Evolutionary conservation across 2,329 filamentous ascomycete species (phyloP), one percentile per base, ranked within the genome.

Genomic region (Aspergillus fijiensis): DNA sequence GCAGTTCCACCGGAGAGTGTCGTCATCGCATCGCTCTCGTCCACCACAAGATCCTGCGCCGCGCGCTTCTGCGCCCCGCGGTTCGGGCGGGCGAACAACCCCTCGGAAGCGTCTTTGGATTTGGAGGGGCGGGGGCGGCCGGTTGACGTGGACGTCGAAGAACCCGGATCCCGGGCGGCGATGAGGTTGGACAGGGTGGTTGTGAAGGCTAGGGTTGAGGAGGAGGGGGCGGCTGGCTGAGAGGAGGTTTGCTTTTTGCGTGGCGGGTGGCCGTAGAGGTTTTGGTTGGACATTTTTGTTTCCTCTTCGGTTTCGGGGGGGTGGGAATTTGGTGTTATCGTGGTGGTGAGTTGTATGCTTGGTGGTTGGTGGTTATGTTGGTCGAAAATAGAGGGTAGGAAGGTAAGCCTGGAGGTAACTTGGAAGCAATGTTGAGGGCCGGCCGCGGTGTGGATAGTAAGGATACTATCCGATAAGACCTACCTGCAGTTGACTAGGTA

Each of bases 101-200:
- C 85, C 6, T 45, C 39, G 7, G 27, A 9, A 39, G 86, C 80
- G 75, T 90, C 92, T 5, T 85, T 76, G 39, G 64, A 60, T 61
- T 74, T 76, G n/a, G 78, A 76, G n/a, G 78, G 74, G 47, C 77
- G 76, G 3, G 74, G 59, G 39, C 78, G 79, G 45, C 72, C 76
- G 48, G 71, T 77, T n/a, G 75, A 67, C 60, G 79, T 74, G 60
- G 76, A 25, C 23, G 23, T 23, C 82, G 74, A 35, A 82, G 79
- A 5, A 75, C 67, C 11, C 76, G 64, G 16, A 5, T 23, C 14
- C 62, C 79, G 70, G 62, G 80, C 81, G 57, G 88, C 81, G 77
- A 97, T 91, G 58, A 97, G 86, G 50, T 88, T 90, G 67, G 90
- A 89, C 63, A 98, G 86, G 65, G 95, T 90, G 11, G 91, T 91